Evolutionary conservation across 257 asterid genomes (phyloP), one percentile per base, ranked within the genome.

Genomic region (Lycium barbarum): DNA sequence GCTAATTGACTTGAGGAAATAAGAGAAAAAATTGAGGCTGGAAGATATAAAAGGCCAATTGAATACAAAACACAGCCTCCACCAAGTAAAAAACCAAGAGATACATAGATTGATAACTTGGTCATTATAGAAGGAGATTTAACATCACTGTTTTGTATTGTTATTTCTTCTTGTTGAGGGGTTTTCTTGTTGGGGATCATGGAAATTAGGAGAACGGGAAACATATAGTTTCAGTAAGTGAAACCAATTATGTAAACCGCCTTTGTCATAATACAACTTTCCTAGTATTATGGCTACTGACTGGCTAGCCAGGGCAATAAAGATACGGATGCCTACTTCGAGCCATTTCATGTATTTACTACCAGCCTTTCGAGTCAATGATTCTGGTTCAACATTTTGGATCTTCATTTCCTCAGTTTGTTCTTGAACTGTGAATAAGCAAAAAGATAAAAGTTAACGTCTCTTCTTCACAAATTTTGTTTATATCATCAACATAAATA

Each of bases 1-100:
- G 87, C 94, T 36, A 90, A 79, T 59, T 91, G 93, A 80, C 80
- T 88, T 18, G 94, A 65, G 49, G 89, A 76, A 14, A 92, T 58
- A 71, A 92, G 87, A 18, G 91, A 89, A 12, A 66, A 91, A 3
- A 89, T 89, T 3, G 90, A 88, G 62, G 88, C 87, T 3, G 95
- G 93, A 2, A 90, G 90, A 10, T 86, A 84, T 67, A 62, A 70
- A 20, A 89, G 87, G n/a, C 94, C 95, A 36, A 85, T 38, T 33
- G 92, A 81, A 10, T 81, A 87, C 7, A 88, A 33, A 86, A 89
- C 66, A 84, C 67, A 53, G 14, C 7, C 38, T 4, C 18, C 82
- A 35, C 84, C 88, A 33, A 47, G 55, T 63, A 87, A 13, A 36
- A 82, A 38, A 14, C 89, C 87, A 47, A 84, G 79, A 35, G 73